Evolutionary conservation across 768 basidiomycete genomes (phyloP).

Genomic region (Hypsizygus marmoreus): DNA sequence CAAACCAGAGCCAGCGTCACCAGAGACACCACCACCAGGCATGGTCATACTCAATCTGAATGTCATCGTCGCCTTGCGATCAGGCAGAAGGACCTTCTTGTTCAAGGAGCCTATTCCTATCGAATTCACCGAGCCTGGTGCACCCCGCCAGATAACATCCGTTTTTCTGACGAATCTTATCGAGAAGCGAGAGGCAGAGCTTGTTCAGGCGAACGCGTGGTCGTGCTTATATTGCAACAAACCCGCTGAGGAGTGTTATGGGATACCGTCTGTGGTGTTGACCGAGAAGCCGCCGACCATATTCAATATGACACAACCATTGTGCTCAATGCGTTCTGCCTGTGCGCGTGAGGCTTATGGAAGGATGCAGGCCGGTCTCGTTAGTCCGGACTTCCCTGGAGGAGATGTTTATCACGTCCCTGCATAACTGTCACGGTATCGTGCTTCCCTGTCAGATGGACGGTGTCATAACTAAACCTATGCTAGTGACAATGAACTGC

Average conservation of each 20-base stretch:
- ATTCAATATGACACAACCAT: background rate
- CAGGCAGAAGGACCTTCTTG: too few species aligned
- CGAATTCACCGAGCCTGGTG: background rate
- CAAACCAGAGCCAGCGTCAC: too few species aligned
- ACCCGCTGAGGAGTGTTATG: background rate
- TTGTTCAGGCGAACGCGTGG: background rate
- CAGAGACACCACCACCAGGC: too few species aligned
- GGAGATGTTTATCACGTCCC: too few species aligned
- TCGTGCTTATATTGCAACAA: background rate
- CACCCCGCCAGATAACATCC: background rate
- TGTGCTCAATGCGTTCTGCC: background rate
- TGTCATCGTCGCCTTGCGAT: too few species aligned
- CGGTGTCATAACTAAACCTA: too few species aligned
- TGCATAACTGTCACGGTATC: too few species aligned
- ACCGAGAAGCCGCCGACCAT: background rate
- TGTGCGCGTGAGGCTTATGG: background rate
- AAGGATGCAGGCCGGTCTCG: too few species aligned
- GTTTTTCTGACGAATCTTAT: background rate
- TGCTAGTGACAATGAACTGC: too few species aligned
- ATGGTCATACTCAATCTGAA: too few species aligned
- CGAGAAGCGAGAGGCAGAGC: background rate
- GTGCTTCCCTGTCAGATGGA: too few species aligned
- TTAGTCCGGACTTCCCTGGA: too few species aligned
- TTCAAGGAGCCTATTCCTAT: background rate
- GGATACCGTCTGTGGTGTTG: background rate